Evolutionary conservation across 2,329 filamentous ascomycete genomes (phyloP).

Genomic region (Emericellopsis atlantica): DNA sequence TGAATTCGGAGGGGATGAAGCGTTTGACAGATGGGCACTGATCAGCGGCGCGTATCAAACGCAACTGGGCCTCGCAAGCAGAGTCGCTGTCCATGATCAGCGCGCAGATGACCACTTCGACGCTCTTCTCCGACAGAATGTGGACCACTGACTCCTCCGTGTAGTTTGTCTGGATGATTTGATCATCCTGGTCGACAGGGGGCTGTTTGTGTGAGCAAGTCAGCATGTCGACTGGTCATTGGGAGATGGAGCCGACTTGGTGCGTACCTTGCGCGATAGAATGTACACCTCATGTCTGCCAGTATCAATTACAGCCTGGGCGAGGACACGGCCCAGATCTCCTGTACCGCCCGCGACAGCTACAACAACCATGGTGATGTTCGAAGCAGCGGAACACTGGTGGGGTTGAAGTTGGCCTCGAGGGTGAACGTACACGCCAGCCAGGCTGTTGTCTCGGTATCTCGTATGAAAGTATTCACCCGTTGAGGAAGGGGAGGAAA

Average conservation of each 20-base stretch:
- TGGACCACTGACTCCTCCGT: not conserved
- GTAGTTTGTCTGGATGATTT: not conserved
- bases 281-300: conserved; percentile 24
- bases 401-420: too few relatives aligned
- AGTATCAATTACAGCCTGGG: conserved; percentile 23
- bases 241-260: too few relatives aligned
- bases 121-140: not conserved
- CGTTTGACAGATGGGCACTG: conserved; percentile 13
- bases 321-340: conserved; percentile 26
- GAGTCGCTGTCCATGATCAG: conserved; percentile 7
- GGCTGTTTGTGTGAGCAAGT: too few relatives aligned
- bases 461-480: too few relatives aligned
- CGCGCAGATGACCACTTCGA: not conserved
- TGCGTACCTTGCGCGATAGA: conserved; percentile 21
- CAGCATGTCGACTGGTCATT: too few relatives aligned
- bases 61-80: conserved; percentile 15
- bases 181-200: too few relatives aligned
- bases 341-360: conserved; percentile 33
- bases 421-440: too few relatives aligned
- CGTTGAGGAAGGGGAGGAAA: too few relatives aligned
- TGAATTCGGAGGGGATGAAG: conserved; percentile 24
- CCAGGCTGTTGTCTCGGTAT: too few relatives aligned
- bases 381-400: not conserved
- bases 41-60: conserved; percentile 18
- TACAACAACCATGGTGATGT: conserved; percentile 13